Evolutionary conservation across 331 rosid genomes (phyloP).

Genomic region (Quercus phellos): DNA sequence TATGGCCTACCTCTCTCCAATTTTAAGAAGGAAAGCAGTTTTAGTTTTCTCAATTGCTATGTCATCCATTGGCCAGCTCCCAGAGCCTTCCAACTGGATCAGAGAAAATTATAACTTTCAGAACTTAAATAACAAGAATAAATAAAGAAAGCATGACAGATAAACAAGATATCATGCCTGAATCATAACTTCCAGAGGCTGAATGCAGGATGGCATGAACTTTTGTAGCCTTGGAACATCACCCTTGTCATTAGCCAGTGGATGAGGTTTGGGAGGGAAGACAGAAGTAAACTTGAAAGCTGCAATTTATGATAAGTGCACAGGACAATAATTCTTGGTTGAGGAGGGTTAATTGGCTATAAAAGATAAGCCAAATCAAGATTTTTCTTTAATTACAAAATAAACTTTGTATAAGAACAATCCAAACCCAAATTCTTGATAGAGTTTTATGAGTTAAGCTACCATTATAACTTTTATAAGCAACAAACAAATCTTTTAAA

Average conservation of each 20-base stretch:
- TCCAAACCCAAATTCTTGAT: background rate
- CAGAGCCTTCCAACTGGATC: constrained; percentile 88
- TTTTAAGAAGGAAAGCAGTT: constrained; percentile 82
- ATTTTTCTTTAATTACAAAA: background rate
- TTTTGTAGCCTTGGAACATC: constrained; percentile 36
- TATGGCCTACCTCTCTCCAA: constrained; percentile 69
- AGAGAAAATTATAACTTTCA: constrained; percentile 22
- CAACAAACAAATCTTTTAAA: background rate
- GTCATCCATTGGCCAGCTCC: constrained; percentile 96
- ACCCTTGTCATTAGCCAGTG: constrained; percentile 60
- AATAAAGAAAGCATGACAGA: constrained; percentile 1
- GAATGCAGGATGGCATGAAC: constrained; percentile 64
- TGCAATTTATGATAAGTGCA: constrained; percentile 24
- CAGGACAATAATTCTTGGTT: background rate
- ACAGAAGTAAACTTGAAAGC: constrained; percentile 88
- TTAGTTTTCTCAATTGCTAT: constrained; percentile 76
- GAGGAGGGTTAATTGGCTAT: background rate
- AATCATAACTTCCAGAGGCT: constrained; percentile 87
- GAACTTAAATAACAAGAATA: constrained; percentile 12
- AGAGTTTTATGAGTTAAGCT: background rate
- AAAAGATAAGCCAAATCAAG: constrained; percentile 6
- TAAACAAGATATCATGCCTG: constrained; percentile 55
- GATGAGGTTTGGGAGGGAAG: constrained; percentile 86
- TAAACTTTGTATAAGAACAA: background rate
- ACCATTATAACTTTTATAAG: background rate